Evolutionary conservation across 2,329 filamentous ascomycete species (phyloP).

Genomic region (Colletotrichum karsti): DNA sequence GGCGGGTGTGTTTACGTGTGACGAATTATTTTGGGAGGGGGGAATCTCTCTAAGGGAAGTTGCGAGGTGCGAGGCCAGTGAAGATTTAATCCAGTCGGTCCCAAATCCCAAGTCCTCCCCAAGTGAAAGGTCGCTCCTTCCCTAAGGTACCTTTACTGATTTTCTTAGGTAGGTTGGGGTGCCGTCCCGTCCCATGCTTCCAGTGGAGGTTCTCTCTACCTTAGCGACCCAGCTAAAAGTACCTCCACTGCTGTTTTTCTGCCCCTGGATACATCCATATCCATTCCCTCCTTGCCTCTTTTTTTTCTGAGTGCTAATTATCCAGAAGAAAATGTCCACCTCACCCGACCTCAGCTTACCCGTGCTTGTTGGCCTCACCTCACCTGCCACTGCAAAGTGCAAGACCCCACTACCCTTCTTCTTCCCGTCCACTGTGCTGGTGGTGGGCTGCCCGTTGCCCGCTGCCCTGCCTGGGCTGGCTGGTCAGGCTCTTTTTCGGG

Average conservation of each 20-base stretch:
- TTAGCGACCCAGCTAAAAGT: too few species aligned
- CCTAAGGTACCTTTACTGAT: slow-evolving; percentile 9
- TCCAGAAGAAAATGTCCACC: slow-evolving; percentile 1
- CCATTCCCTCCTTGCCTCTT: neutral
- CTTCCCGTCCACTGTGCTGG: neutral
- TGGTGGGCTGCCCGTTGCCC: too few species aligned
- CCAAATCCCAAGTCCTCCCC: neutral
- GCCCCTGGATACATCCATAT: neutral
- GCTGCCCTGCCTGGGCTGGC: neutral
- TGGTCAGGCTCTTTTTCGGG: slow-evolving; percentile 23
- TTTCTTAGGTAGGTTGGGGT: slow-evolving; percentile 20
- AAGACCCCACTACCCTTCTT: slow-evolving; percentile 23
- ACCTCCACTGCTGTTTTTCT: neutral
- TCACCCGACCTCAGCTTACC: too few species aligned
- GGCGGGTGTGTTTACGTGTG: slow-evolving; percentile 30
- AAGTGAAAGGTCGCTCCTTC: slow-evolving; percentile 2
- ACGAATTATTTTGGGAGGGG: slow-evolving; percentile 30
- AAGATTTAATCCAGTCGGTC: slow-evolving; percentile 30
- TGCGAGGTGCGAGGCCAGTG: slow-evolving; percentile 20
- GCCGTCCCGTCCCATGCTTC: neutral
- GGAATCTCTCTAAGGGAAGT: slow-evolving; percentile 21
- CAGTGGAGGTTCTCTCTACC: too few species aligned
- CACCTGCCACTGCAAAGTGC: slow-evolving; percentile 18
- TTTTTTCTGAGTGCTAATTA: neutral
- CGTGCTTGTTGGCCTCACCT: slow-evolving; percentile 20